Percentiles rank a stretch among this genome's conserved stretches.
Conservation (phyloP, 192 early-diverging fungal genomes). For the Linnemannia schmuckeri region DNA sequence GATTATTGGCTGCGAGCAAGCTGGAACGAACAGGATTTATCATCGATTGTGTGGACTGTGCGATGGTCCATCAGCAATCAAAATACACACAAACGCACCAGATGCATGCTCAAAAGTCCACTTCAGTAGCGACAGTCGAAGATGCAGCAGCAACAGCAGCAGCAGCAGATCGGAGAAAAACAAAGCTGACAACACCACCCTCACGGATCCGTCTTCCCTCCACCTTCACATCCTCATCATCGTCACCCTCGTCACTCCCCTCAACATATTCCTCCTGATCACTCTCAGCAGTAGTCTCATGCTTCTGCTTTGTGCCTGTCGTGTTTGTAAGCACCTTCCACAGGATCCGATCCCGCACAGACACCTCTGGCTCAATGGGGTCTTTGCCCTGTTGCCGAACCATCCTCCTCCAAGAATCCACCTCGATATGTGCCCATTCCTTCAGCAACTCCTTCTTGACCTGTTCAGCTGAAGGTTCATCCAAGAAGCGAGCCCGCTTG, state of each 20-base stretch:
- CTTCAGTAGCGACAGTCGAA: neutral
- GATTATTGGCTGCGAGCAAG: neutral
- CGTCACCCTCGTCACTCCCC: neutral
- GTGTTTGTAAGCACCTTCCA: slow-evolving; percentile 19
- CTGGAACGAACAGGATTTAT: neutral
- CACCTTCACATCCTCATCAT: slow-evolving; percentile 3
- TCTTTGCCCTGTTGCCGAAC: neutral
- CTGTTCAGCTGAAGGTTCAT: slow-evolving; percentile 5
- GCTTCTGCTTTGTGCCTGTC: neutral
- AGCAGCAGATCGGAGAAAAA: slow-evolving; percentile 18
- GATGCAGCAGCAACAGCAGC: neutral
- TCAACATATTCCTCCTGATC: neutral
- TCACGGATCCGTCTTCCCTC: neutral
- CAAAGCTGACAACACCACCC: slow-evolving; percentile 9
- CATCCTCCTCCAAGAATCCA: slow-evolving; percentile 3
- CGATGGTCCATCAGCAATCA: neutral
- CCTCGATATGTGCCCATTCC: slow-evolving; percentile 40
- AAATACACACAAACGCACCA: neutral
- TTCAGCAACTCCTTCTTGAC: slow-evolving; percentile 33
- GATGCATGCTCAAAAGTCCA: neutral
- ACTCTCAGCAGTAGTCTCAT: neutral
- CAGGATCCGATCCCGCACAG: slow-evolving; percentile 3
- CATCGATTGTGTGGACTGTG: neutral
- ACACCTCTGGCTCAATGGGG: neutral
- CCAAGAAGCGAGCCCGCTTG: neutral